A percentile compares a stretch with the other conserved stretches of the same genome.
phyloP scores from a whole-genome alignment of 2,329 filamentous ascomycete genomes.

The Nigrospora oryzae region DNA sequence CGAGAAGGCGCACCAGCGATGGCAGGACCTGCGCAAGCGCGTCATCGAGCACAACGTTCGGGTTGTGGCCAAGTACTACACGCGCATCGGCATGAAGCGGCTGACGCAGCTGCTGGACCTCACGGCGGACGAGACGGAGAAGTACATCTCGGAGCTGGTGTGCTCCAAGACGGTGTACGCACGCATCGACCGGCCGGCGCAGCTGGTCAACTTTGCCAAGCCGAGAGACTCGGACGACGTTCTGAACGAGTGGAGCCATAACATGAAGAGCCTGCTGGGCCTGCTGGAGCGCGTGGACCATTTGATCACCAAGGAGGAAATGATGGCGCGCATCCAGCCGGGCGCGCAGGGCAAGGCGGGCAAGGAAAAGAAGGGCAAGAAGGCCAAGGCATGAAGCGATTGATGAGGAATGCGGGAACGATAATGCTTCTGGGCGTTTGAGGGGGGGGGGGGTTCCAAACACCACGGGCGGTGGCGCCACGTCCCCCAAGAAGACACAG shows the following conservation, averaged over 20 bases:
- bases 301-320: conserved; percentile 98
- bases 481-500: not conserved
- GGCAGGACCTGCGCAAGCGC: conserved; percentile 92
- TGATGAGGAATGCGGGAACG: not conserved
- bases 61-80: conserved; percentile 98
- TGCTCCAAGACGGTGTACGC: conserved; percentile 97
- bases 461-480: too few relatives aligned
- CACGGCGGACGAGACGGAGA: conserved; percentile 92
- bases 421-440: not conserved
- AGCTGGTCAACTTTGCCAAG: conserved; percentile 90
- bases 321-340: conserved; percentile 97
- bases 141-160: conserved; percentile 95
- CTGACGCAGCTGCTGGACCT: conserved; percentile 87
- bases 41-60: conserved; percentile 99
- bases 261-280: conserved; percentile 89
- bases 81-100: conserved; percentile 85
- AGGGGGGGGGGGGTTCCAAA: not conserved
- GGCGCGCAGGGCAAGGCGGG: conserved; percentile 32
- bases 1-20: conserved; percentile 74
- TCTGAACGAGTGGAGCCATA: conserved; percentile 96
- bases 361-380: conserved; percentile 28
- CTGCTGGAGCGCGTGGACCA: conserved; percentile 89
- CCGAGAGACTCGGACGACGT: conserved; percentile 92
- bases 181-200: conserved; percentile 90
- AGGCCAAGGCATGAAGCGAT: conserved; percentile 15